A percentile compares a stretch with the other conserved stretches of the same genome.
These are phyloP conservation scores for Striga asiatica DNA, from an alignment of 257 asterid genomes.

Conservation along the genomic window DNA sequence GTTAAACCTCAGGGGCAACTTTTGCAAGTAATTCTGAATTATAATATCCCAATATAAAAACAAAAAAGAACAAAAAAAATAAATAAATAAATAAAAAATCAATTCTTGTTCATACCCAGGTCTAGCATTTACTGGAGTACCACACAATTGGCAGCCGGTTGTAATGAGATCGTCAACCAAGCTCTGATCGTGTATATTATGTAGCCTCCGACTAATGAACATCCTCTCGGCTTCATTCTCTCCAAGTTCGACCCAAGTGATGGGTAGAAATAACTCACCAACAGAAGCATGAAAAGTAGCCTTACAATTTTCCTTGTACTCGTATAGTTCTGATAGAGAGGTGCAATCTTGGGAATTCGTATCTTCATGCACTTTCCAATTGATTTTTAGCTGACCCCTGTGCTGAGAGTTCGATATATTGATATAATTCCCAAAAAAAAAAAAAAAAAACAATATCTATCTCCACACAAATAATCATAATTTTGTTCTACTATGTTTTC, in stretches of 20 bases:
- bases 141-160: slow-evolving; percentile 56
- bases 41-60: not conserved
- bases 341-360: slow-evolving; percentile 31
- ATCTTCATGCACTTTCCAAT: slow-evolving; percentile 60
- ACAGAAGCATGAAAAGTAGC: slow-evolving; percentile 47
- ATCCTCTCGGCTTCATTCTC: slow-evolving; percentile 53
- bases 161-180: slow-evolving; percentile 54
- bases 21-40: not conserved
- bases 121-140: slow-evolving; percentile 31
- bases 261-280: slow-evolving; percentile 61
- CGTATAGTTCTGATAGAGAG: slow-evolving; percentile 35
- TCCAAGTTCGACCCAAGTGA: slow-evolving; percentile 38
- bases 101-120: slow-evolving; percentile 25
- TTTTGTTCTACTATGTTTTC: too few relatives aligned
- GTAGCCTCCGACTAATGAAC: slow-evolving; percentile 56
- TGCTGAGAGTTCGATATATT: slow-evolving; percentile 22
- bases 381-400: slow-evolving; percentile 34
- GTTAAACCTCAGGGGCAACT: not conserved
- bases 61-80: not conserved
- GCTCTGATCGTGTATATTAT: slow-evolving; percentile 19
- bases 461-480: too few relatives aligned
- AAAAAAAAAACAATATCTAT: too few relatives aligned
- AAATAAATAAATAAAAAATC: too few relatives aligned
- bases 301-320: slow-evolving; percentile 29
- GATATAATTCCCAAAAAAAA: slow-evolving; percentile 5